Base-by-base conservation (phyloP, 1,284 basidiomycete genomes). In the Sporisorium graminicola region DNA sequence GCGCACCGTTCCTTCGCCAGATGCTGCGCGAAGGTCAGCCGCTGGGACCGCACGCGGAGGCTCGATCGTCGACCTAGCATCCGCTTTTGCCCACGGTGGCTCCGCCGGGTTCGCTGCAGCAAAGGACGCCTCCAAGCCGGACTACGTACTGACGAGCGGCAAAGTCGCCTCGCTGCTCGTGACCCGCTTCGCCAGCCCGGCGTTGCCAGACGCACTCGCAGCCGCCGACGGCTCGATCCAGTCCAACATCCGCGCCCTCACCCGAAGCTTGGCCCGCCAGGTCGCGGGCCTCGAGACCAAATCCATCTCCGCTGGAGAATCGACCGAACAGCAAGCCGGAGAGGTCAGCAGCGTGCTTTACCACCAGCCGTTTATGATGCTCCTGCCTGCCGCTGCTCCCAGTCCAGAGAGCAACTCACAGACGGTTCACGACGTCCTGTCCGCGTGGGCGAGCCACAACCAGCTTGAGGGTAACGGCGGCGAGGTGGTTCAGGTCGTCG, bases 231-330 rank as follows among this genome's bases (percentile, higher is more conserved):
- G 33, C 0, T 33, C 57, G 33, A 47, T 67, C 2, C 74, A 67
- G 88, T 90, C 4, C 87, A 96, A 18, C 31, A 57, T 71, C 22
- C 88, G 89, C 27, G 88, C 89, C n/a, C 87, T 97, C 4, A 91
- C 92, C 71, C 90, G 93, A 22, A 90, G 91, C 6, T 79, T 97
- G 9, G 93, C 92, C 1, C 89, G 94, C 55, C 95, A 97, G 86
- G 91, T 94, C 37, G 91, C 92, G 12, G 95, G 94, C 1, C 92
- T 95, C 86, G 90, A 92, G 27, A 94, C 94, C 0, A 87, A 86
- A n/a, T 88, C 88, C 0, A 88, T 97, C 47, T 86, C 80, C 14
- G 78, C 87, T 4, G 5, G 5, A 16, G 40, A 65, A 4, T 27
- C 35, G 1, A 20, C 35, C 6, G 29, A 51, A 3, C 67, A 61